phyloP scores from a whole-genome alignment of 1,284 basidiomycete genomes.

The Marasmius tenuissimus region DNA sequence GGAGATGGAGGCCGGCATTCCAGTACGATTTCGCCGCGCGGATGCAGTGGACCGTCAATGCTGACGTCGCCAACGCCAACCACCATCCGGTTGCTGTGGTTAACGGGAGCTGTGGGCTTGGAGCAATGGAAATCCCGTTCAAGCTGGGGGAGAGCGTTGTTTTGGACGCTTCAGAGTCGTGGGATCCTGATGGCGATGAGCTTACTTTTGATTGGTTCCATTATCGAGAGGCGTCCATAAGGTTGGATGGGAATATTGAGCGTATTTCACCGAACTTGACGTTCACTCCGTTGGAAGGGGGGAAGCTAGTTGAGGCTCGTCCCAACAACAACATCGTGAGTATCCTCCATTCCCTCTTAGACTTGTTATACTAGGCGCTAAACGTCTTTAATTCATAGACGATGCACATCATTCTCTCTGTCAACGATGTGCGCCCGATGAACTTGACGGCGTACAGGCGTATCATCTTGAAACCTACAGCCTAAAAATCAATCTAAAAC shows the following conservation, averaged over 20 bases:
- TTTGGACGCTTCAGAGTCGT: constrained; percentile 1
- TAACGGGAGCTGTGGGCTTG: background rate
- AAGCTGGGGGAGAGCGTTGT: background rate
- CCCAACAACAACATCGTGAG: background rate
- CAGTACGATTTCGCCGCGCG: constrained; percentile 9
- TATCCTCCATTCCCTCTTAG: background rate
- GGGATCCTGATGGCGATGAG: constrained; percentile 5
- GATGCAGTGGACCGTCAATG: constrained; percentile 9
- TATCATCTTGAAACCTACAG: background rate
- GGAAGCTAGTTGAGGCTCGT: background rate
- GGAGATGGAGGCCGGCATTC: constrained; percentile 9
- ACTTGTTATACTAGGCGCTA: background rate
- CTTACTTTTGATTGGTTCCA: constrained; percentile 2
- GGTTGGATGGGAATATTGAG: background rate
- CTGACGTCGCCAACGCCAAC: background rate
- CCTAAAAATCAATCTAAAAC: background rate
- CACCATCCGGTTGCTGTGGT: constrained; percentile 4
- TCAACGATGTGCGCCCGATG: background rate
- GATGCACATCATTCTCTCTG: background rate
- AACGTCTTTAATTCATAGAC: background rate
- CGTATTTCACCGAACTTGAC: background rate
- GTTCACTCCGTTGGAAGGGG: background rate
- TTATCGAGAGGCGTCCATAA: background rate
- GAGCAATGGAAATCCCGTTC: background rate
- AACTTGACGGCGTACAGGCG: background rate